Conservation (phyloP, 495 filamentous ascomycete genomes). For the Penicillium alfredii region DNA sequence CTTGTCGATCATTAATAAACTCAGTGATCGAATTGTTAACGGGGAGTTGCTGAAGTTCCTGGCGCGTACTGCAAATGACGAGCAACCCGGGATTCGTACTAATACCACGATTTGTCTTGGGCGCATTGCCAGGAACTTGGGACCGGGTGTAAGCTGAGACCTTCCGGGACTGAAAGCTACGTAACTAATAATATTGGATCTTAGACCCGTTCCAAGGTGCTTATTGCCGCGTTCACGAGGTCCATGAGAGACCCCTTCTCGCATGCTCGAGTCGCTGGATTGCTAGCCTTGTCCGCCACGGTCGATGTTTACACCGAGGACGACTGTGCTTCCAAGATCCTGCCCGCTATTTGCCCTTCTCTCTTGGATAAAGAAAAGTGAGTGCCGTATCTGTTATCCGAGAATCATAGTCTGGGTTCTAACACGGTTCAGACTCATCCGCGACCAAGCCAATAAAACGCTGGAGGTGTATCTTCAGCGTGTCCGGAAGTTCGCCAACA, state of each 20-base stretch:
- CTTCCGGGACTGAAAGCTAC: background rate
- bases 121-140: conserved; percentile 87
- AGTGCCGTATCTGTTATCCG: too few species aligned
- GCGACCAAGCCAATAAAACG: conserved; percentile 87
- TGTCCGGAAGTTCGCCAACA: conserved; percentile 66
- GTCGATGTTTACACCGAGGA: conserved; percentile 82
- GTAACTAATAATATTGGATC: conserved; percentile 16
- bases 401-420: too few species aligned
- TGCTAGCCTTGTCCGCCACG: conserved; percentile 80
- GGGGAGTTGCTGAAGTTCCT: conserved; percentile 87
- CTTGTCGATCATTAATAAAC: conserved; percentile 73
- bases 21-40: conserved; percentile 88
- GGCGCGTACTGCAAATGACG: conserved; percentile 94
- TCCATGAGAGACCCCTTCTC: conserved; percentile 90
- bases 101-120: conserved; percentile 97
- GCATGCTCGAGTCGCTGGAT: conserved; percentile 81
- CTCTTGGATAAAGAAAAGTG: conserved; percentile 85
- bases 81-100: conserved; percentile 93
- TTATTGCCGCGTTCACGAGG: conserved; percentile 84
- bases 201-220: conserved; percentile 74
- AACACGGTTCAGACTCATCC: conserved; percentile 54
- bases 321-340: conserved; percentile 75
- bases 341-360: conserved; percentile 76
- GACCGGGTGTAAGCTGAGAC: conserved; percentile 52
- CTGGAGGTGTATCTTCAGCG: conserved; percentile 83